Conservation (phyloP, 2,329 filamentous ascomycete species). For the Alternaria arborescens region DNA sequence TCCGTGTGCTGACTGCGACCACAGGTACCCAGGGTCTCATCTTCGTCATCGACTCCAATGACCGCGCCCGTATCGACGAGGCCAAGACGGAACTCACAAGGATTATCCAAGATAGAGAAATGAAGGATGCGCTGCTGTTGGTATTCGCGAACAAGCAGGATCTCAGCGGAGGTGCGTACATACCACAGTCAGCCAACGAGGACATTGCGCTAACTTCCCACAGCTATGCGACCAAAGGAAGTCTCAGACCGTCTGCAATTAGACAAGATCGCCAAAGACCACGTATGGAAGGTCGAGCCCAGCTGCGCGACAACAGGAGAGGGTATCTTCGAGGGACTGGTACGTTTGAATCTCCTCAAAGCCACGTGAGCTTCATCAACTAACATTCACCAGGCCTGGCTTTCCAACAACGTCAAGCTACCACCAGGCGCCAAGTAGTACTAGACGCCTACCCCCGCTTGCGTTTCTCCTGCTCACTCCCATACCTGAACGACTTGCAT, state of each 20-base stretch:
- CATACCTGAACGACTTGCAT: constrained; percentile 47
- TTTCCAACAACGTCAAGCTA: constrained; percentile 61
- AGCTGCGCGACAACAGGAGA: constrained; percentile 63
- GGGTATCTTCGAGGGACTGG: constrained; percentile 62
- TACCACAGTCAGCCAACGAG: background rate
- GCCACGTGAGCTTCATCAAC: background rate
- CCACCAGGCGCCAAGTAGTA: constrained; percentile 48
- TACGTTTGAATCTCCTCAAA: constrained; percentile 27
- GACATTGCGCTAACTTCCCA: constrained; percentile 20
- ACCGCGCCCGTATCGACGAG: constrained; percentile 97
- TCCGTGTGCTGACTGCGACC: constrained; percentile 10
- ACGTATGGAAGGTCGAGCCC: constrained; percentile 64
- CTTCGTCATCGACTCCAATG: constrained; percentile 99
- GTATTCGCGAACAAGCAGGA: constrained; percentile 99
- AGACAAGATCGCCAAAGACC: constrained; percentile 60
- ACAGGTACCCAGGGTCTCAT: constrained; percentile 94
- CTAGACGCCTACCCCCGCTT: constrained; percentile 11
- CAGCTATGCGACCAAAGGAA: constrained; percentile 61
- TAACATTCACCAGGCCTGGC: constrained; percentile 51
- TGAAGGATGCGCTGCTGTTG: constrained; percentile 93
- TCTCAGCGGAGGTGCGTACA: constrained; percentile 78
- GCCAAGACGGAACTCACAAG: constrained; percentile 95
- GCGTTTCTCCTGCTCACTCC: constrained; percentile 16
- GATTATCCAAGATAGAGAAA: constrained; percentile 99
- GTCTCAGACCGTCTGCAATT: constrained; percentile 59